Evolutionary conservation across 73 alveolate species (phyloP).

Genomic region (Paraurostyla sp.): DNA sequence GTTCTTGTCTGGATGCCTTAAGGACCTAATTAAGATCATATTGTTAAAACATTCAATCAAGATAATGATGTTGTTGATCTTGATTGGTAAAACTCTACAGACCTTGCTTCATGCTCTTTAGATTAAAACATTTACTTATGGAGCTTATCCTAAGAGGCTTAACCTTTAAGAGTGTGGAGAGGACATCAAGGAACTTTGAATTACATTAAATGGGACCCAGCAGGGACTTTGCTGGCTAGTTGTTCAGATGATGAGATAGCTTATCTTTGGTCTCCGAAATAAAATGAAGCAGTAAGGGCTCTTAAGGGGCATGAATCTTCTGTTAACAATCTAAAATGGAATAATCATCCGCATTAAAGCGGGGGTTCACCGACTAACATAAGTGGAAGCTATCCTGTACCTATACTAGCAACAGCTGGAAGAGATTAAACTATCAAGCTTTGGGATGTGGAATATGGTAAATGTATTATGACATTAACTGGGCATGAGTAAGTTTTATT

Average conservation of each 20-base stretch:
- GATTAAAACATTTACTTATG: conserved; percentile 54
- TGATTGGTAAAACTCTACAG: conserved; percentile 69
- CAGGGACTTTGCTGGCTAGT: conserved; percentile 68
- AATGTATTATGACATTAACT: conserved; percentile 34
- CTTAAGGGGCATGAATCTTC: conserved; percentile 26
- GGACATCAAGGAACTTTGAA: conserved; percentile 56
- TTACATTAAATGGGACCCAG: conserved; percentile 69
- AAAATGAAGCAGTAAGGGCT: conserved; percentile 4
- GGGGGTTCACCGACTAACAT: not conserved
- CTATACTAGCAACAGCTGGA: conserved; percentile 74
- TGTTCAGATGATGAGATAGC: conserved; percentile 57
- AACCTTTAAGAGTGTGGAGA: conserved; percentile 47
- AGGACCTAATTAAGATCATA: not conserved
- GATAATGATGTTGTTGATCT: conserved; percentile 45
- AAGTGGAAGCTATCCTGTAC: not conserved
- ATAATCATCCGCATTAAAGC: conserved; percentile 11
- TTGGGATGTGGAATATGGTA: conserved; percentile 72
- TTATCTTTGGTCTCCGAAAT: conserved; percentile 49
- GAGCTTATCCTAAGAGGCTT: conserved; percentile 13
- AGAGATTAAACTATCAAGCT: conserved; percentile 76
- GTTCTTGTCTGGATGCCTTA: conserved; percentile 59
- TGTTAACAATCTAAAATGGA: not conserved
- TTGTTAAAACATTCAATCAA: conserved; percentile 18
- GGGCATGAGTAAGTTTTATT: conserved; percentile 55
- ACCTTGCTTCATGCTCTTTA: conserved; percentile 63